Evolutionary conservation across 495 filamentous ascomycete species (phyloP), one percentile per base, ranked within the genome.

Genomic region (Penicillium subrubescens): DNA sequence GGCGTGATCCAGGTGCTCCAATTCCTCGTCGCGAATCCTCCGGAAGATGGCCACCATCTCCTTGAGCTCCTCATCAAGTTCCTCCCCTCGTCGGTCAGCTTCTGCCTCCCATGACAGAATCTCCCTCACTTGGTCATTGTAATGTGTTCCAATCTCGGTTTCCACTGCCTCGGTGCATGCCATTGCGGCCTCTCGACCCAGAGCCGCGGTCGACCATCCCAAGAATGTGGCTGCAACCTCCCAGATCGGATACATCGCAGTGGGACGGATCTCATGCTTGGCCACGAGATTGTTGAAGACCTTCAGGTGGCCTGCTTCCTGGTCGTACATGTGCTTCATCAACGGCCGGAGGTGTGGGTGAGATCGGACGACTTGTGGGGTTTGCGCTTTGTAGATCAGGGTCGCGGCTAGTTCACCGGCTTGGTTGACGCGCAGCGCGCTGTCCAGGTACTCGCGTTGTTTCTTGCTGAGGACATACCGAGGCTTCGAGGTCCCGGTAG

Each of bases 131-230:
- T 99, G 95, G 44, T 88, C 89, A 74, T 99, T 99, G 74, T 99
- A 99, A 76, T 99, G 95, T 17, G 86, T 86, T 0, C 96, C 95
- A 66, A 99, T 99, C 81, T 98, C 95, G 33, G 96, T 99, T 81
- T 99, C 95, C 33, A 99, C 93, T 6, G 95, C 95, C 78, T 99
- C 95, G 12, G 95, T 99, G 73, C 95, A 99, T 25, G 96, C 95
- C 95, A 99, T 99, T 4, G 95, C 93, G 0, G 95, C 94, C 79
- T 98, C 94, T 43, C 91, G 86, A 0, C 96, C 93, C 83, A 98
- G 83, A n/a, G 93, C 74, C 0, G 88, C 95, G 1, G 95, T 99
- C 3, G 86, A 84, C 90, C 96, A 96, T 15, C 95, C 95, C 3
- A 99, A 77, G 2, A 89, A 90, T 0, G 92, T 89, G 12, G 96